Evolutionary conservation across 2,329 filamentous ascomycete genomes (phyloP), one percentile per base, ranked within the genome.

Genomic region (Colletotrichum endophyticum): DNA sequence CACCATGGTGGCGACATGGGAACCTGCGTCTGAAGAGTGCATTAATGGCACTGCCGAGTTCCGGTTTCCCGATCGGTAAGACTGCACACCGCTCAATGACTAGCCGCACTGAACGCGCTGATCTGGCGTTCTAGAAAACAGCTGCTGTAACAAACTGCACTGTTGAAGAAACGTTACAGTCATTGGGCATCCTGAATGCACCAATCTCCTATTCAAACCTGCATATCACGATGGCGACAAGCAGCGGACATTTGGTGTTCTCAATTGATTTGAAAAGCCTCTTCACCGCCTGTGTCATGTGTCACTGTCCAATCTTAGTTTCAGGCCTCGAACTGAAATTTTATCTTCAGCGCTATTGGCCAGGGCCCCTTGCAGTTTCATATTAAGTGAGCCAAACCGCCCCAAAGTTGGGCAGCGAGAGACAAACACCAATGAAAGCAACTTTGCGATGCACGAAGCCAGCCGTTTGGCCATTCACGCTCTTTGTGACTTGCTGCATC

Each of bases 211-310:
- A 19, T 25, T 36, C 30, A 36, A 7, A 36, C 15, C 22, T 39
- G 63, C 22, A 30, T 25, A 16, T 27, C 63, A 27, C 32, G n/a
- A 39, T 27, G 63, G 30, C 36, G 63, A 66, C 16, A 22, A n/a
- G 22, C 34, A 12, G 36, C 66, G 67, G 32, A 59, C 53, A 69
- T 66, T 53, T 62, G 19, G 13, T 27, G 25, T 59, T 56, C 25
- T 30, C 36, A n/a, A 36, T 72, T 56, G 53, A 56, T 27, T 67
- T 34, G 36, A 72, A 49, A 36, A 15, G 30, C 56, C 28, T 32
- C 15, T 34, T 76, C 73, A 76, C 73, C 73, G 73, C 73, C 59
- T 34, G 62, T 49, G 63, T 61, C 39, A n/a, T 30, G 27, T 30
- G 57, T 61, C 27, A 25, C 15, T 39, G 30, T 39, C 27, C 62